A percentile compares a stretch with the other conserved stretches of the same genome.
phyloP scores from a whole-genome alignment of 768 basidiomycete genomes.

The Pholiota microspora region DNA sequence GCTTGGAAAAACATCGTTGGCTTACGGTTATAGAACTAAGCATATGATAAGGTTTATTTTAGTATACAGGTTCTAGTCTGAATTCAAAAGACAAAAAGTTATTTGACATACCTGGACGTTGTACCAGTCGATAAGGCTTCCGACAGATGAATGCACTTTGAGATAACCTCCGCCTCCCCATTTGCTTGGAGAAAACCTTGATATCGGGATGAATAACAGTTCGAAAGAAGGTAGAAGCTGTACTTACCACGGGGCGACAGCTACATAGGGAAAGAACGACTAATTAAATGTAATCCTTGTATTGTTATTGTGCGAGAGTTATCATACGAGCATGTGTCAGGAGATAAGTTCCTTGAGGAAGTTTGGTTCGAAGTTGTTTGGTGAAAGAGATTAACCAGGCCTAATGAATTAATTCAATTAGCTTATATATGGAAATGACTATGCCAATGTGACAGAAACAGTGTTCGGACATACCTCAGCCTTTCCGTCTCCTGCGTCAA shows the following conservation, averaged over 20 bases:
- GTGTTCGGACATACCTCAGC: slow-evolving; percentile 41
- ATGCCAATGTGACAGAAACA: neutral
- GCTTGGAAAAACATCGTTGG: slow-evolving; percentile 1
- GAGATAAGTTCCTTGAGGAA: slow-evolving; percentile 49
- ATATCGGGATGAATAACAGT: slow-evolving; percentile 1
- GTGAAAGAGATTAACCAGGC: slow-evolving; percentile 57
- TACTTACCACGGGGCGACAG: slow-evolving; percentile 47
- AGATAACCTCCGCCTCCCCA: slow-evolving; percentile 55
- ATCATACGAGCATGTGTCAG: slow-evolving; percentile 54
- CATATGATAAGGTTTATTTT: slow-evolving; percentile 9
- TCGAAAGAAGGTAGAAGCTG: neutral
- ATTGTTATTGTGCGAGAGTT: neutral
- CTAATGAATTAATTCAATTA: no score
- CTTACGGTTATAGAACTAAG: slow-evolving; percentile 46
- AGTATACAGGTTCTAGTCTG: neutral
- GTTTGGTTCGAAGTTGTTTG: slow-evolving; percentile 42
- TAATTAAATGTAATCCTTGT: slow-evolving; percentile 7
- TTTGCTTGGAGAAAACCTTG: slow-evolving; percentile 39
- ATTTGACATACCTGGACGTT: slow-evolving; percentile 43
- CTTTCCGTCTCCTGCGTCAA: slow-evolving; percentile 45
- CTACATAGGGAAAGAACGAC: slow-evolving; percentile 21
- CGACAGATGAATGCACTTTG: slow-evolving; percentile 49
- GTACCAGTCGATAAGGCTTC: slow-evolving; percentile 65
- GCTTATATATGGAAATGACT: neutral
- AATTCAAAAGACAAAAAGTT: neutral